Conservation (phyloP, 257 asterid genomes). For the Solanum rostratum region DNA sequence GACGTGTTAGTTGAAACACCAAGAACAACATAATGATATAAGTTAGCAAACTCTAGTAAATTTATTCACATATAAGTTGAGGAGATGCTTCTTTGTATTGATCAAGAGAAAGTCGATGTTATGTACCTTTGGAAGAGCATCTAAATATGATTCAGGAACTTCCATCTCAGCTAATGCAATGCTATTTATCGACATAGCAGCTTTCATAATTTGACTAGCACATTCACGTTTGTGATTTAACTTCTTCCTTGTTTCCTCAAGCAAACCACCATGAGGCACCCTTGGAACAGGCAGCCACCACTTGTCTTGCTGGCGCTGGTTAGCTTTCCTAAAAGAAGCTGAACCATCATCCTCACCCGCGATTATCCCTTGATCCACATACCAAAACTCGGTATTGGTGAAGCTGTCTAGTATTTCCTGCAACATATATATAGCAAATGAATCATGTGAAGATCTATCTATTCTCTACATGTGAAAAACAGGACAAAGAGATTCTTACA, state of each 20-base stretch:
- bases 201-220: conserved; percentile 81
- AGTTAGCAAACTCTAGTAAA: neutral
- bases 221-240: conserved; percentile 67
- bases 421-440: neutral
- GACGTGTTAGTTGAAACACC: neutral
- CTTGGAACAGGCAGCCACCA: conserved; percentile 99
- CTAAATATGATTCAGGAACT: conserved; percentile 79
- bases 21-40: neutral
- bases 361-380: conserved; percentile 70
- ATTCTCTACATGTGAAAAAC: neutral
- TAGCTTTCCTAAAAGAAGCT: conserved; percentile 41
- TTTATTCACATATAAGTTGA: neutral
- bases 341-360: conserved; percentile 64
- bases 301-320: conserved; percentile 74
- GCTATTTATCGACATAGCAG: conserved; percentile 73
- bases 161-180: conserved; percentile 82
- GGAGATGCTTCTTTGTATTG: neutral
- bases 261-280: conserved; percentile 71
- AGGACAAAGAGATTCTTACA: conserved; percentile 32
- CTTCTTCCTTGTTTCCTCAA: conserved; percentile 43
- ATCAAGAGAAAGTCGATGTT: neutral
- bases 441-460: neutral
- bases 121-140: conserved; percentile 83
- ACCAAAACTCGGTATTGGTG: conserved; percentile 63
- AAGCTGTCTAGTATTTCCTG: conserved; percentile 83